Evolutionary conservation across 495 filamentous ascomycete species (phyloP).

Genomic region (Bryoglossum gracile): DNA sequence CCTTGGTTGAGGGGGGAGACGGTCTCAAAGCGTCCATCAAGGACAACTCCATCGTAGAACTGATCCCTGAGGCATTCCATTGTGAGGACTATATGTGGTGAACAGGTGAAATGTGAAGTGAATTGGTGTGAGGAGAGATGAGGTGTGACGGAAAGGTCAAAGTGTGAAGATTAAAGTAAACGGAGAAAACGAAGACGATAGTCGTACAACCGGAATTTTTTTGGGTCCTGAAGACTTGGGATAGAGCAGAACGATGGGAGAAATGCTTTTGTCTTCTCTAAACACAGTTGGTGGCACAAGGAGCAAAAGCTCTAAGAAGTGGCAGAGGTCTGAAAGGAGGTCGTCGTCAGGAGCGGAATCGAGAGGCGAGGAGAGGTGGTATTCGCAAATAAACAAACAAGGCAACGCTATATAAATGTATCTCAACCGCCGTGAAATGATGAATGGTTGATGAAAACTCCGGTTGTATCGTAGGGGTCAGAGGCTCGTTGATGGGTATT

Average conservation of each 20-base stretch:
- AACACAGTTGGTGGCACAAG: slow-evolving; percentile 25
- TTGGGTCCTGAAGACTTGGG: slow-evolving; percentile 27
- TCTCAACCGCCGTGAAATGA: slow-evolving; percentile 13
- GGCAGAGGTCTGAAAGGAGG: slow-evolving; percentile 6
- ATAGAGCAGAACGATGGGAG: slow-evolving; percentile 25
- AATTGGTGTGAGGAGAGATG: not conserved
- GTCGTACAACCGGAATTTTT: slow-evolving; percentile 24
- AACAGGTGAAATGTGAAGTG: slow-evolving; percentile 22
- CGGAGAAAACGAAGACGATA: slow-evolving; percentile 16
- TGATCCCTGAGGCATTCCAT: slow-evolving; percentile 77
- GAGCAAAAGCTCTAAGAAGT: slow-evolving; percentile 16
- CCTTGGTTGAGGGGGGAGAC: slow-evolving; percentile 95
- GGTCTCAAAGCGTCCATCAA: slow-evolving; percentile 83
- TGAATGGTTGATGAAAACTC: slow-evolving; percentile 39
- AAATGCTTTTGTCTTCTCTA: slow-evolving; percentile 29
- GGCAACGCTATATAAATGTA: slow-evolving; percentile 28
- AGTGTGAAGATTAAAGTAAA: slow-evolving; percentile 10
- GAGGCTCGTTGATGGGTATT: slow-evolving; percentile 61
- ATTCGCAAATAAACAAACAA: slow-evolving; percentile 26
- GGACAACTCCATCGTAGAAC: slow-evolving; percentile 63
- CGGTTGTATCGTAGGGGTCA: slow-evolving; percentile 48
- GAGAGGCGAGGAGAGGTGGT: slow-evolving; percentile 3
- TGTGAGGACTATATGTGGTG: slow-evolving; percentile 31
- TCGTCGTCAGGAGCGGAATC: not conserved
- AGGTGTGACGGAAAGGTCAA: slow-evolving; percentile 3